Evolutionary conservation across 768 basidiomycete species (phyloP).

Genomic region (Lactarius indigo): DNA sequence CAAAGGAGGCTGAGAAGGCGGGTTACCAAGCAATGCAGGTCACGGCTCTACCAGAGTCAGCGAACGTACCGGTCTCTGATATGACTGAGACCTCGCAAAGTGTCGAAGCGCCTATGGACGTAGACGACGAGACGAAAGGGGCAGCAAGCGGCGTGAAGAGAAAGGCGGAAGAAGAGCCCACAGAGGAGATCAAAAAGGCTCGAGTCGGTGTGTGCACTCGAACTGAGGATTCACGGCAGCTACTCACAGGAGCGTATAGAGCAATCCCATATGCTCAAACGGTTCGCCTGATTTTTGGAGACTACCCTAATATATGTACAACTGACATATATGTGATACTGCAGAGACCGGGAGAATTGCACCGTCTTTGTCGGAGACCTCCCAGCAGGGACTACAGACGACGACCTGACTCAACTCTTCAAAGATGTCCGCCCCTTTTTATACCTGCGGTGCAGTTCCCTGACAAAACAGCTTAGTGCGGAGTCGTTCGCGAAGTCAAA

Average conservation of each 20-base stretch:
- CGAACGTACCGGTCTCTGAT: constrained; percentile 33
- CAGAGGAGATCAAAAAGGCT: constrained; percentile 55
- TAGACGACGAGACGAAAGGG: constrained; percentile 36
- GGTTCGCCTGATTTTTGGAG: constrained; percentile 39
- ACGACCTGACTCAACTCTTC: constrained; percentile 70
- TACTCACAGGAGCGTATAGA: constrained; percentile 33
- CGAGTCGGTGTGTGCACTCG: constrained; percentile 49
- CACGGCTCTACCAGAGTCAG: constrained; percentile 40
- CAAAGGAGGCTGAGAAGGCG: constrained; percentile 63
- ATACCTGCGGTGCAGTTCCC: constrained; percentile 13
- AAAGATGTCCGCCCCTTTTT: constrained; percentile 61
- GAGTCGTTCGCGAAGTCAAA: constrained; percentile 79
- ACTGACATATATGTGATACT: neutral
- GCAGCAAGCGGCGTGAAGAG: constrained; percentile 54
- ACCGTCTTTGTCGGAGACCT: constrained; percentile 86
- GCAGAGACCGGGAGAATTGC: constrained; percentile 91
- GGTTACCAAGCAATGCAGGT: constrained; percentile 49
- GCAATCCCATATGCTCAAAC: constrained; percentile 50
- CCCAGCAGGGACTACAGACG: constrained; percentile 51
- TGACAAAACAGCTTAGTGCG: constrained; percentile 57
- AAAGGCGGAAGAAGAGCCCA: constrained; percentile 51
- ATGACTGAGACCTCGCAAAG: constrained; percentile 11
- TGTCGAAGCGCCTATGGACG: constrained; percentile 39
- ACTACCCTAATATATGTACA: constrained; percentile 2
- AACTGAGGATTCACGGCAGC: neutral